Evolutionary conservation across 2,329 filamentous ascomycete species (phyloP).

Genomic region (Cadophora luteo-olivacea): DNA sequence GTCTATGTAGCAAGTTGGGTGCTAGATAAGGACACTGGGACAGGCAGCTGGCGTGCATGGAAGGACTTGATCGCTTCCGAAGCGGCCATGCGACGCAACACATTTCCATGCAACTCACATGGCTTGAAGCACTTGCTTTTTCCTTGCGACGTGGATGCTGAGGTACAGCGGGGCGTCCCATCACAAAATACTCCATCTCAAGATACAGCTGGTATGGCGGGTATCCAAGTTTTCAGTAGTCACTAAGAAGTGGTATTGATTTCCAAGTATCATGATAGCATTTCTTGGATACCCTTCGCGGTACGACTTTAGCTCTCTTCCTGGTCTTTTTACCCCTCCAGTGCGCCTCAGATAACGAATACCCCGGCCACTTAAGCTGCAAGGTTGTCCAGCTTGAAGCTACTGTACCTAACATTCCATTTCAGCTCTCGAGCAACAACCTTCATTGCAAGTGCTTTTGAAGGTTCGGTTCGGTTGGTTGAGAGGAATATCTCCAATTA

Average conservation of each 20-base stretch:
- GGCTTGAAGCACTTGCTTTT: constrained; percentile 6
- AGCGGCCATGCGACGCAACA: neutral
- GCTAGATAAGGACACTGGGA: neutral
- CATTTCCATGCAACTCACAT: neutral
- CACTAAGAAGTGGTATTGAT: no score
- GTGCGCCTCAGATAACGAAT: neutral
- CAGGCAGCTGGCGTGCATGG: neutral
- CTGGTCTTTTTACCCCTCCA: constrained; percentile 1
- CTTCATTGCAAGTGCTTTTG: neutral
- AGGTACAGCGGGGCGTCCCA: neutral
- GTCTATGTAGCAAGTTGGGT: neutral
- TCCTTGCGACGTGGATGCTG: neutral
- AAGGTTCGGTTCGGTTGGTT: no score
- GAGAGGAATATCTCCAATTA: neutral
- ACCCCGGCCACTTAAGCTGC: neutral
- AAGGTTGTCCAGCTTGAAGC: neutral
- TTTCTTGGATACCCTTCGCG: no score
- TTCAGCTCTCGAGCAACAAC: neutral
- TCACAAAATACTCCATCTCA: neutral
- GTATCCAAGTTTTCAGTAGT: no score
- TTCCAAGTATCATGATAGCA: no score
- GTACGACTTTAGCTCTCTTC: neutral
- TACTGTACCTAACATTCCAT: neutral
- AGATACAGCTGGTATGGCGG: neutral
- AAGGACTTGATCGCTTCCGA: neutral